Evolutionary conservation across 345 rosid genomes (phyloP).

Genomic region (Salix brachista): DNA sequence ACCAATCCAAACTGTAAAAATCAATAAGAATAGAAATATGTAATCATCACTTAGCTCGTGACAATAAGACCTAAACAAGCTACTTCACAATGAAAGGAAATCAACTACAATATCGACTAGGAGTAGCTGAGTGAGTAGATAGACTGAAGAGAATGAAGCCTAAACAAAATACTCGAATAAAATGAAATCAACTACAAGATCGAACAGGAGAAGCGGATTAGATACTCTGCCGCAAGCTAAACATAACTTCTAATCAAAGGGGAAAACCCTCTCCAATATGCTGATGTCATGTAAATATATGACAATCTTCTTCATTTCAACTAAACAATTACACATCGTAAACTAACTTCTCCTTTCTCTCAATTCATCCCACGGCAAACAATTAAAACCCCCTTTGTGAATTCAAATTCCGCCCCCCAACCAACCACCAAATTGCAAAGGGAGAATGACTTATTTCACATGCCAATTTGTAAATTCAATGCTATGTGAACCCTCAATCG

Average conservation of each 20-base stretch:
- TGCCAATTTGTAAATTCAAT: neutral
- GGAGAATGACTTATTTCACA: neutral
- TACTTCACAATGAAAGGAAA: neutral
- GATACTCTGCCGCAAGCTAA: neutral
- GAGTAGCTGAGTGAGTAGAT: no score
- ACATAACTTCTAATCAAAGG: neutral
- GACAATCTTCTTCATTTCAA: neutral
- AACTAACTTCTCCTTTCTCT: neutral
- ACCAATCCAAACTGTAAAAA: slow-evolving; percentile 58
- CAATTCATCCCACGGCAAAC: neutral
- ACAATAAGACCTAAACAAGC: neutral
- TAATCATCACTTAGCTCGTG: neutral
- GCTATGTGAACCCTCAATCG: neutral
- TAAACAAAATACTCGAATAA: neutral
- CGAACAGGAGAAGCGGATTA: neutral
- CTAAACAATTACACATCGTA: neutral
- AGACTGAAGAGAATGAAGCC: neutral
- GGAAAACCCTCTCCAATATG: neutral
- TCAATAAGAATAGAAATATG: neutral
- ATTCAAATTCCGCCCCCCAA: neutral
- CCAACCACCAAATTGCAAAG: neutral
- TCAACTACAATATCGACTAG: no score
- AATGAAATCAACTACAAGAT: neutral
- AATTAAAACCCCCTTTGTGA: neutral
- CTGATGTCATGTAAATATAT: neutral